Base-by-base conservation (phyloP, 164 flowering plant species). In the Umbilicus rupestris region DNA sequence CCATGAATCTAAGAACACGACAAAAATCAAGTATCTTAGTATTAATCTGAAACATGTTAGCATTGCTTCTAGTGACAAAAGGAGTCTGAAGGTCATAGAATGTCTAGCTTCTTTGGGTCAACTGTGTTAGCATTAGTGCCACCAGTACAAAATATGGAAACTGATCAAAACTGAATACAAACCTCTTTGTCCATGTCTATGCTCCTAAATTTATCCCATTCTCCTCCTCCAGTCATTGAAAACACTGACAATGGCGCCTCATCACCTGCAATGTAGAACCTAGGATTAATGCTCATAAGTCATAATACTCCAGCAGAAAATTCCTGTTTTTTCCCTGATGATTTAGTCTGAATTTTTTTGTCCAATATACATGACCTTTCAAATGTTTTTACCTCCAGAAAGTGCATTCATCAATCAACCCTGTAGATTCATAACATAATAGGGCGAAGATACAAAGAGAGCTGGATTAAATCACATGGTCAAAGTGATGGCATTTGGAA, bases 101-200 rank as follows among this genome's bases (percentile, higher is more conserved):
- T 28, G 19, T 26, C 33, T 30, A 28, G 28, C 5, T 26, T 26
- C 33, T 28, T 28, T 55, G 33, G 29, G 10, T 30, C 11, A 22
- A 22, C 20, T 39, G 58, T 15, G 58, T 26, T 29, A 42, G 5
- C 20, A 17, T 6, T 12, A 19, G 19, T n/a, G 9, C 46, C 15
- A 3, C 9, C 3, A 26, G 14, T 22, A 12, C 12, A 41, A 12
- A 37, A 28, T 42, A 22, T 14, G 2, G 37, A 15, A 63, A 63
- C 35, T 0, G 26, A 63, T 11, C 20, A 60, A 7, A 39, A 64
- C 39, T 33, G n/a, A 49, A 39, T 9, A 59, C 37, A 58, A 52
- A 93, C 96, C 97, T 94, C 87, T 83, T 81, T 83, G 72, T 94
- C 95, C 98, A 94, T 94, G 89, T 94, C 98, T 52, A 91, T 82